These are phyloP conservation scores for Nymphaea thermarum DNA, from an alignment of 164 flowering plant species.

Conservation along the genomic window DNA sequence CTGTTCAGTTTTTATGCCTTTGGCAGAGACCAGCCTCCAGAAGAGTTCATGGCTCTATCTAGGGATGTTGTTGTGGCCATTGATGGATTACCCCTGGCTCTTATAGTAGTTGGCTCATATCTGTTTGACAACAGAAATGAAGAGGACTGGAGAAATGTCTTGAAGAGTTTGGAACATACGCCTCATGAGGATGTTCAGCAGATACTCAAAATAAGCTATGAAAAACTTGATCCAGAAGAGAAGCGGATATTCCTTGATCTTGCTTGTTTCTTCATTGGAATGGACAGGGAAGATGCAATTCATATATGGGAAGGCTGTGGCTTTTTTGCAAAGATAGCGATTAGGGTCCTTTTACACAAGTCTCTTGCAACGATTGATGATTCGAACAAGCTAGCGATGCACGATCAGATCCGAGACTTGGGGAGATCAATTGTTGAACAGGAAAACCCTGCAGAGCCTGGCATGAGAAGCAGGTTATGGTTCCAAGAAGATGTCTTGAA, in stretches of 20 bases:
- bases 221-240: not conserved
- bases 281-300: not conserved
- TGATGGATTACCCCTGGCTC: conserved; percentile 1
- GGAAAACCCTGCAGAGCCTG: not conserved
- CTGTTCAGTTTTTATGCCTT: not conserved
- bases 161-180: not conserved
- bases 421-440: conserved; percentile 1
- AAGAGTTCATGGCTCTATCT: not conserved
- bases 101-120: not conserved
- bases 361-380: not conserved
- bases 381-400: not conserved
- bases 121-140: not conserved
- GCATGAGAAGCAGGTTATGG: not conserved
- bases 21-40: not conserved
- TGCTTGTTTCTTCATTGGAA: conserved; percentile 1
- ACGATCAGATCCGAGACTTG: conserved; percentile 1
- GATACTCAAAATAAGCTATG: not conserved
- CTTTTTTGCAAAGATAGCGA: not conserved
- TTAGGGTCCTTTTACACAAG: not conserved
- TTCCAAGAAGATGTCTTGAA: not conserved
- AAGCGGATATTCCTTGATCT: not conserved
- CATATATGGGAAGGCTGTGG: conserved; percentile 1
- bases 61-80: not conserved
- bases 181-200: not conserved
- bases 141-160: not conserved